phyloP scores from a whole-genome alignment of 371 early-diverging fungal species.

The Mortierella sp. region DNA sequence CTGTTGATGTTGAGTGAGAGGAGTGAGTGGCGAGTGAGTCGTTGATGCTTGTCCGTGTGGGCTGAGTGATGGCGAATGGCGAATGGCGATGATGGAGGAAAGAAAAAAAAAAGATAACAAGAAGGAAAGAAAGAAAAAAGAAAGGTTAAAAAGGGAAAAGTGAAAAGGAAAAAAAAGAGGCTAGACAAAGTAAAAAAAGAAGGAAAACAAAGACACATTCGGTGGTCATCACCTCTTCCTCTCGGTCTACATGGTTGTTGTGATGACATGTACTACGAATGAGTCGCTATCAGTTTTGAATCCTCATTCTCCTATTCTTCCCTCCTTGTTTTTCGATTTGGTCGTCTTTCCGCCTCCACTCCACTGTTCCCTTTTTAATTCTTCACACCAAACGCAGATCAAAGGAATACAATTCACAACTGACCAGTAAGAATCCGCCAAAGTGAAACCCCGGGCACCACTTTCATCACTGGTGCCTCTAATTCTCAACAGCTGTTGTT shows the following conservation, averaged over 20 bases:
- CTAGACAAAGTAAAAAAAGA: background rate
- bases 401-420: background rate
- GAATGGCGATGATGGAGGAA: background rate
- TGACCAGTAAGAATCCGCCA: background rate
- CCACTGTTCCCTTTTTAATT: background rate
- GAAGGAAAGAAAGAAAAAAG: background rate
- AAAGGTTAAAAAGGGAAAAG: background rate
- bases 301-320: background rate
- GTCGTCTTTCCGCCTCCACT: background rate
- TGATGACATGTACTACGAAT: no score
- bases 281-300: no score
- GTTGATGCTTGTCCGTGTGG: background rate
- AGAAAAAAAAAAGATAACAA: background rate
- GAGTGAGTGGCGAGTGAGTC: background rate
- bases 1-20: background rate
- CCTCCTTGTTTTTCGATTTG: background rate
- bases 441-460: background rate
- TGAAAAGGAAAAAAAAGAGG: background rate
- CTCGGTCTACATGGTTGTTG: no score
- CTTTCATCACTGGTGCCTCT: no score
- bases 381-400: background rate
- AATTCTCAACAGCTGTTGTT: no score
- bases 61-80: background rate
- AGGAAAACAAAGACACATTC: background rate
- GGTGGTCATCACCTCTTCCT: background rate